phyloP scores from a whole-genome alignment of 2,329 filamentous ascomycete genomes.

The Sclerotinia nivalis region DNA sequence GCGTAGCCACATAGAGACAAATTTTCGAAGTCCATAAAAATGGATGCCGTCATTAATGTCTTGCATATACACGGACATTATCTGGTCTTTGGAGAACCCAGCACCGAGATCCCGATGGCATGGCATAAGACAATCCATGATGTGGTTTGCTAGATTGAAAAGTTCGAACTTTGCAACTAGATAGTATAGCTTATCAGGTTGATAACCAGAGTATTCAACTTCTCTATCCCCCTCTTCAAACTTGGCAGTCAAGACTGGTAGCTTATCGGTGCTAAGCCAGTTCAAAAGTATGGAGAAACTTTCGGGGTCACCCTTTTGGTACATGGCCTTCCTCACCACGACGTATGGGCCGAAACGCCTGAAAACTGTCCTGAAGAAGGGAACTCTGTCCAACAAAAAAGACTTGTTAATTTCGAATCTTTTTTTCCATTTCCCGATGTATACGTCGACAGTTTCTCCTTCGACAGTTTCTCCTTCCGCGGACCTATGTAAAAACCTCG shows the following conservation, averaged over 20 bases:
- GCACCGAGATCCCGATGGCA: background rate
- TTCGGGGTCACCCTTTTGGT: too few species aligned
- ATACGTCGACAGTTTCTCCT: background rate
- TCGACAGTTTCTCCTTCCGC: background rate
- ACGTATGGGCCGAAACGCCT: too few species aligned
- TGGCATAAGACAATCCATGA: background rate
- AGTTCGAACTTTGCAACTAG: fast-evolving
- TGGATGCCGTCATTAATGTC: too few species aligned
- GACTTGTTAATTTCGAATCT: background rate
- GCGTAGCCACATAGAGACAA: background rate
- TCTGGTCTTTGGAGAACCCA: background rate
- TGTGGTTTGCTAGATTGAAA: background rate
- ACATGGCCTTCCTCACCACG: too few species aligned
- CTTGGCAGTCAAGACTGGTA: background rate
- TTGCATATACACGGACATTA: background rate
- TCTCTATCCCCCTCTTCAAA: fast-evolving
- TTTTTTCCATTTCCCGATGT: too few species aligned
- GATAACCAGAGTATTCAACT: background rate
- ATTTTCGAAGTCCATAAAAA: background rate
- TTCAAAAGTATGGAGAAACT: background rate
- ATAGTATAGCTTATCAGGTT: background rate
- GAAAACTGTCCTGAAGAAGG: fast-evolving
- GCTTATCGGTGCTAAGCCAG: background rate
- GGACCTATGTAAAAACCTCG: background rate
- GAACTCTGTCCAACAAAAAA: background rate